These are phyloP conservation scores for Aspergillaceae sp. DNA, from an alignment of 2,329 filamentous ascomycete genomes.

Conservation along the genomic window DNA sequence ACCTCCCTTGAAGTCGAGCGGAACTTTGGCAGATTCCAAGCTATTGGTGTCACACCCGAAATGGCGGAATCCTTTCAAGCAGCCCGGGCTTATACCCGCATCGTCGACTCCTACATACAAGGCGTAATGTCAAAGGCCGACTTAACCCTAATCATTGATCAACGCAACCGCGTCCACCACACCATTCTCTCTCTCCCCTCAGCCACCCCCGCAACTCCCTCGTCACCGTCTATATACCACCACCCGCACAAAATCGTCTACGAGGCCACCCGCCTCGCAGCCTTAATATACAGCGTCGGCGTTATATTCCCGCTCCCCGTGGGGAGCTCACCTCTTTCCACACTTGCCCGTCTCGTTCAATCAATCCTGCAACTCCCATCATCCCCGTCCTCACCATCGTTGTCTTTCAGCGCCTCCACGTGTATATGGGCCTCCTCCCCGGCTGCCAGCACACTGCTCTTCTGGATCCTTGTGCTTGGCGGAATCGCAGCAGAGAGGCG, in stretches of 20 bases:
- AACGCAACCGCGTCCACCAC: conserved; percentile 33
- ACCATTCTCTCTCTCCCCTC: conserved; percentile 25
- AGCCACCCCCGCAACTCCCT: conserved; percentile 12
- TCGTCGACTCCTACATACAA: conserved; percentile 17
- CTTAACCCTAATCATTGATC: conserved; percentile 23
- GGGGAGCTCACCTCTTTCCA: conserved; percentile 27
- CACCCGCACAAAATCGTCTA: conserved; percentile 20
- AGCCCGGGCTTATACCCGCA: conserved; percentile 23
- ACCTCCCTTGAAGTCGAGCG: conserved; percentile 16
- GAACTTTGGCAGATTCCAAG: conserved; percentile 14
- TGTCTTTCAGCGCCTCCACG: too few relatives aligned
- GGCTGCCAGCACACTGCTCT: conserved; percentile 15
- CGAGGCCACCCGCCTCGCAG: conserved; percentile 28
- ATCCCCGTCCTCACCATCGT: conserved; percentile 1
- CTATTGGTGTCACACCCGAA: conserved; percentile 19
- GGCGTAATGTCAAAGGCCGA: conserved; percentile 10
- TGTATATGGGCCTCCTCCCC: conserved; percentile 19
- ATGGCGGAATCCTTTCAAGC: conserved; percentile 25
- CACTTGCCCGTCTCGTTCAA: conserved; percentile 20
- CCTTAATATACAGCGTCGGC: conserved; percentile 29
- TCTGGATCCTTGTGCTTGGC: conserved; percentile 32
- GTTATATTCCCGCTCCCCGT: conserved; percentile 34
- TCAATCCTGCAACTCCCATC: conserved; percentile 15
- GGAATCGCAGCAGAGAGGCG: conserved; percentile 30
- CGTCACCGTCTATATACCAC: conserved; percentile 4